Evolutionary conservation across 495 filamentous ascomycete genomes (phyloP), one percentile per base, ranked within the genome.

Genomic region (Bombardia bombarda): DNA sequence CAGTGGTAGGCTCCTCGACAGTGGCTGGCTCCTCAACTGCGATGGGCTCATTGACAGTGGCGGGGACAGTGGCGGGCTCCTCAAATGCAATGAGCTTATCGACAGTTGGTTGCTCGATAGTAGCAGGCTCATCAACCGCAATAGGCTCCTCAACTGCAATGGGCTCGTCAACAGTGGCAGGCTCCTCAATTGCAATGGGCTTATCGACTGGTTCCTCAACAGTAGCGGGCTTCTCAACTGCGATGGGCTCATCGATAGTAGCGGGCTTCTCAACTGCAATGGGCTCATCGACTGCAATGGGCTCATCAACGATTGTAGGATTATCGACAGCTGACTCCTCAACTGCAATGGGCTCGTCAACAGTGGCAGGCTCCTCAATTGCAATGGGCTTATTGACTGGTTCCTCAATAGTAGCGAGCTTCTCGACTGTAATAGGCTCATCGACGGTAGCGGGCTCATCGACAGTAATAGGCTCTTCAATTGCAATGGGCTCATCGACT

Each of bases 391-490:
- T 21, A 35, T 30, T 23, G 7, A 33, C 3, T 7, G 43, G 4
- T 38, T 40, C 32, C 26, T 45, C 42, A n/a, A 21, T 13, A 19
- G 38, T 23, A 20, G 30, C 28, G 20, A 38, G 19, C 16, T 50
- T 28, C 13, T 40, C 37, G 31, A 31, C 24, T 25, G 37, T 14
- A 22, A 19, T 26, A 4, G 31, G 20, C 33, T 33, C n/a, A 9
- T 37, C 47, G 24, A 28, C 31, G 13, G 18, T 13, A 14, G 35
- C 17, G 8, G 43, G 19, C 24, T 43, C 43, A 22, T 49, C 52
- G 19, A 32, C 24, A 28, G 33, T 23, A 39, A 22, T 5, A 46
- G 46, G 1, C 41, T 49, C 40, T 14, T 49, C 51, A 20, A 18
- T 30, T 25, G 35, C 17, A 22, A 28, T 25, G 16, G 49, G 13